Conservation (phyloP, 495 filamentous ascomycete genomes). For the Amorphotheca resinae region DNA sequence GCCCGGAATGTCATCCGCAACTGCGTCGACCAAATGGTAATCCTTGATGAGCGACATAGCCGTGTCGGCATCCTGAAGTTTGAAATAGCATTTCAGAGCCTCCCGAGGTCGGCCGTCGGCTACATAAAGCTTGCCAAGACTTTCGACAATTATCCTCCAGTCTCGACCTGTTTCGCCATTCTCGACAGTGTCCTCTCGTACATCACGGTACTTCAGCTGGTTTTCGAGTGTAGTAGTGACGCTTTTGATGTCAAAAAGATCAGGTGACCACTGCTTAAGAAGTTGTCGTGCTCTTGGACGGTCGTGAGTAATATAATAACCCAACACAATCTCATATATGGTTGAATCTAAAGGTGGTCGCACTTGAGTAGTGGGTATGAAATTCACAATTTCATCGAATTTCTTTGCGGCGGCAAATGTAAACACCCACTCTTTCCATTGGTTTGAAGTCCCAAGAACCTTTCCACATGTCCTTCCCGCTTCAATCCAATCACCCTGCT, state of each 20-base stretch:
- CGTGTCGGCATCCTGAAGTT: constrained; percentile 78
- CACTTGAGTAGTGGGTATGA: constrained; percentile 62
- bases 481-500: constrained; percentile 55
- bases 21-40: constrained; percentile 70
- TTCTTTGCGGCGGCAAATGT: constrained; percentile 72
- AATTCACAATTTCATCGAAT: constrained; percentile 76
- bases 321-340: constrained; percentile 76
- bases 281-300: constrained; percentile 58
- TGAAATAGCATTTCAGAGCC: constrained; percentile 79
- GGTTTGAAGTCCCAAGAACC: constrained; percentile 60
- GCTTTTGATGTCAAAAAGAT: constrained; percentile 63
- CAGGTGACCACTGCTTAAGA: constrained; percentile 73
- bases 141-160: constrained; percentile 74
- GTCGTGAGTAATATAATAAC: constrained; percentile 69
- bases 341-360: constrained; percentile 68
- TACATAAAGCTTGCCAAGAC: constrained; percentile 72
- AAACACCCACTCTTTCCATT: constrained; percentile 95
- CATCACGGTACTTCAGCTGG: constrained; percentile 55
- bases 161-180: constrained; percentile 53
- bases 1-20: constrained; percentile 77
- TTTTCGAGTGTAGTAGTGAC: constrained; percentile 61
- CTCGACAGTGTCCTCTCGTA: constrained; percentile 55
- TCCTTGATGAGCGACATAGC: constrained; percentile 76
- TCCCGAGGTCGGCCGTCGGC: constrained; percentile 66
- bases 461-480: constrained; percentile 70